phyloP scores from a whole-genome alignment of 768 basidiomycete genomes.

The Boletus reticulatus region DNA sequence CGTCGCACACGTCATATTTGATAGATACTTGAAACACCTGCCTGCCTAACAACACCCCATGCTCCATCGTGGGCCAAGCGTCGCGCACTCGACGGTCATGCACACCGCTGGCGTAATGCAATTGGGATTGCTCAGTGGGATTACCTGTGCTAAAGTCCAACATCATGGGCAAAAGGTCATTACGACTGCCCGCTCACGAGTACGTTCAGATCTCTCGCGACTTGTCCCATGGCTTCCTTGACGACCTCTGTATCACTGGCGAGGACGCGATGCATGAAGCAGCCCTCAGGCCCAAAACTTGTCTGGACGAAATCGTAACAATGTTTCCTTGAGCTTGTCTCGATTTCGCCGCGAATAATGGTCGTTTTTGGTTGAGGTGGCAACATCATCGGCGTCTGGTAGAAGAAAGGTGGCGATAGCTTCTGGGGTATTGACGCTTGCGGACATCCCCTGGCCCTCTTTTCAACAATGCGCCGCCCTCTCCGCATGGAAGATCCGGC shows the following conservation, averaged over 20 bases:
- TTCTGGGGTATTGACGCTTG: constrained; percentile 47
- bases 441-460: too few relatives aligned
- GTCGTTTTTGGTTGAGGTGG: constrained; percentile 7
- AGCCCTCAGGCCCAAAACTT: constrained; percentile 82
- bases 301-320: constrained; percentile 77
- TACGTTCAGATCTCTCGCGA: constrained; percentile 57
- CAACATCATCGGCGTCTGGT: constrained; percentile 17
- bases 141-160: too few relatives aligned
- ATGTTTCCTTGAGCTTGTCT: constrained; percentile 63
- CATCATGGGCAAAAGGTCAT: neutral
- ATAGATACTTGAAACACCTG: too few relatives aligned
- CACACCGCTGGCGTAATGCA: too few relatives aligned
- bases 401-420: constrained; percentile 60
- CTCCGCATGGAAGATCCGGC: too few relatives aligned
- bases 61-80: too few relatives aligned
- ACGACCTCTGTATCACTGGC: constrained; percentile 49
- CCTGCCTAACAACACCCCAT: too few relatives aligned
- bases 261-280: constrained; percentile 54
- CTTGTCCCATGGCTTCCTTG: constrained; percentile 58
- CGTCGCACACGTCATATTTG: too few relatives aligned
- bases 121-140: too few relatives aligned
- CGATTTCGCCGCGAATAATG: constrained; percentile 46
- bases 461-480: too few relatives aligned
- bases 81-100: too few relatives aligned
- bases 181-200: constrained; percentile 42